Conservation (phyloP, 306 rosid species). For the Lathyrus aphaca region DNA sequence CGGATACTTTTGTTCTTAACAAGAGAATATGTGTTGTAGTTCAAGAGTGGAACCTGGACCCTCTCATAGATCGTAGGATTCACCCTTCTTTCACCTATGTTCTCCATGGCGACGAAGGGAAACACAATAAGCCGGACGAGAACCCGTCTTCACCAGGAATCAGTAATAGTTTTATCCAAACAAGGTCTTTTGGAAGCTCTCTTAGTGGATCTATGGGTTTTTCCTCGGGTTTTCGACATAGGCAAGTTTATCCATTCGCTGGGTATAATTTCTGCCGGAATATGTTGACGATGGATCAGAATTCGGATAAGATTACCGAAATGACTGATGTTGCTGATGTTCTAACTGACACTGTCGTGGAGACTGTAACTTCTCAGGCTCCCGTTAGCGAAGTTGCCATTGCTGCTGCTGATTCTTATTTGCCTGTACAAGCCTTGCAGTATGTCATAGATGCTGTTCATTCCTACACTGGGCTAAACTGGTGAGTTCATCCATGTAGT, state of each 20-base stretch:
- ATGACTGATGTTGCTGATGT: constrained; percentile 65
- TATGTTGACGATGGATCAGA: constrained; percentile 69
- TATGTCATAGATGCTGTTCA: constrained; percentile 76
- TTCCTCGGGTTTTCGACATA: constrained; percentile 23
- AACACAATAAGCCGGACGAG: not conserved
- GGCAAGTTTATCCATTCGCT: constrained; percentile 27
- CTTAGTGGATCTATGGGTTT: constrained; percentile 43
- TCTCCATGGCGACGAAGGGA: constrained; percentile 49
- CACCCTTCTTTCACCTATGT: constrained; percentile 62
- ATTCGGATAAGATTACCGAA: constrained; percentile 56
- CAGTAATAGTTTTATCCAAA: constrained; percentile 44
- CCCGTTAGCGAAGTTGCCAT: constrained; percentile 71
- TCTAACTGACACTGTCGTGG: constrained; percentile 51
- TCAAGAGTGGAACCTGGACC: not conserved
- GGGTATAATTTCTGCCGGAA: constrained; percentile 60
- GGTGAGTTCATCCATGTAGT: constrained; percentile 50
- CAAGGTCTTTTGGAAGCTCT: constrained; percentile 36
- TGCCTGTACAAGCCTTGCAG: constrained; percentile 74
- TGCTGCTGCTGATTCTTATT: constrained; percentile 85
- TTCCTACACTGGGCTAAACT: constrained; percentile 68
- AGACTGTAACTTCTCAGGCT: constrained; percentile 53
- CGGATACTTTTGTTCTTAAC: not conserved
- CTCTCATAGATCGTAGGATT: constrained; percentile 55
- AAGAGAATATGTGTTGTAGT: not conserved
- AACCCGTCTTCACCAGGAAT: constrained; percentile 34